Percentiles rank a stretch among this genome's conserved stretches.
These are phyloP conservation scores for Lactifluus rugatus DNA, from an alignment of 768 basidiomycete genomes.

Conservation along the genomic window DNA sequence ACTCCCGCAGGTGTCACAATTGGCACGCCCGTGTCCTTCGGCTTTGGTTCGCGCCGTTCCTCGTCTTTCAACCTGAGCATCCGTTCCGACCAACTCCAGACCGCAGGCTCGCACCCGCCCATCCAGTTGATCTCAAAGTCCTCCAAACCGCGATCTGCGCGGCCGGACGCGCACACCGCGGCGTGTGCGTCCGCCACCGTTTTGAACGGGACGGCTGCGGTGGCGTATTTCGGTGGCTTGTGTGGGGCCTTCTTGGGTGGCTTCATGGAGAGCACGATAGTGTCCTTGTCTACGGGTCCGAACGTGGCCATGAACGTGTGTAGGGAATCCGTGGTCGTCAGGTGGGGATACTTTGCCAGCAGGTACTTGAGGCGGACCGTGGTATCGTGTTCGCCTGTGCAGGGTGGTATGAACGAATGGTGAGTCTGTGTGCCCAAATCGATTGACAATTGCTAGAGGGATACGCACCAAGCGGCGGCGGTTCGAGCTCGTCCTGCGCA, in stretches of 20 bases:
- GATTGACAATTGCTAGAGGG: not conserved
- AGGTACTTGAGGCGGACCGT: conserved; percentile 66
- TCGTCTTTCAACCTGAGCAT: conserved; percentile 48
- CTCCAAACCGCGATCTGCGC: conserved; percentile 41
- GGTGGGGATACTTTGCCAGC: conserved; percentile 44
- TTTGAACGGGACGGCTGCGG: conserved; percentile 66
- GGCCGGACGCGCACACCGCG: conserved; percentile 53
- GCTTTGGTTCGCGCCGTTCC: not conserved
- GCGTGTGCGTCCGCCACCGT: conserved; percentile 71
- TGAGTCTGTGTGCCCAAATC: not conserved
- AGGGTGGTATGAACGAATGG: not conserved
- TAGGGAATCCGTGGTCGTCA: conserved; percentile 45
- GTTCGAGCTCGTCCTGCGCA: conserved; percentile 33
- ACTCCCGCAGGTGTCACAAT: not conserved
- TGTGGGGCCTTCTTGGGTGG: conserved; percentile 45
- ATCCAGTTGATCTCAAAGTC: conserved; percentile 69
- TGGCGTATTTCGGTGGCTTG: conserved; percentile 55
- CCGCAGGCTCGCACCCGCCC: conserved; percentile 61
- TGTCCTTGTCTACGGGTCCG: conserved; percentile 50
- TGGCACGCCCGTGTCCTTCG: not conserved
- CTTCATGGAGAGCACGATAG: conserved; percentile 61
- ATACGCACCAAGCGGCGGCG: conserved; percentile 44
- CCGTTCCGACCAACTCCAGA: conserved; percentile 63
- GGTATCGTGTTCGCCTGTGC: conserved; percentile 54
- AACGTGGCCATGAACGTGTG: conserved; percentile 46